A percentile compares a stretch with the other conserved stretches of the same genome.
Evolutionary conservation across 2,329 filamentous ascomycete species (phyloP).

Genomic region (Trichoderma arundinaceum): DNA sequence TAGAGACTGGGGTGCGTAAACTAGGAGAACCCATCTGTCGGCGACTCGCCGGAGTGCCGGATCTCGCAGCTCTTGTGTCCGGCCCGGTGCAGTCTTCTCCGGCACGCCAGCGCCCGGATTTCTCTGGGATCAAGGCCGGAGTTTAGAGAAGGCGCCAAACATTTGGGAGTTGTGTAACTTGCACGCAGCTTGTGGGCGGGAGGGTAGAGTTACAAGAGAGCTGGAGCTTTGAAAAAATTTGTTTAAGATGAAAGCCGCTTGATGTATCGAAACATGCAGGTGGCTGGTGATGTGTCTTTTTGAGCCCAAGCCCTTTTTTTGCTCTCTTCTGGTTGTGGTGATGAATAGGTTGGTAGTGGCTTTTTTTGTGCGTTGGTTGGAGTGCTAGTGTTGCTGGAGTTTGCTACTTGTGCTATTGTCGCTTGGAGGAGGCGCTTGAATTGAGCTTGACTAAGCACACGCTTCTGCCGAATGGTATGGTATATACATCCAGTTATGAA

Average conservation of each 20-base stretch:
- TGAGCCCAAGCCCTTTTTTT: too few relatives aligned
- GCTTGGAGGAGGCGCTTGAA: background rate
- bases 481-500: too few relatives aligned
- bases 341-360: background rate
- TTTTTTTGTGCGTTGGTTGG: background rate
- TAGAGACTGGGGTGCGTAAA: constrained; percentile 12
- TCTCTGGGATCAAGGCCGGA: background rate
- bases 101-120: constrained; percentile 3
- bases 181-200: too few relatives aligned
- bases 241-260: too few relatives aligned
- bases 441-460: background rate
- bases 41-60: constrained; percentile 10
- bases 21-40: constrained; percentile 3
- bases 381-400: background rate
- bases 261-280: too few relatives aligned
- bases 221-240: too few relatives aligned
- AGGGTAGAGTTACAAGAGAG: too few relatives aligned
- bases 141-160: background rate
- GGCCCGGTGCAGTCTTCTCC: constrained; percentile 8
- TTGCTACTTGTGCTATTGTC: background rate
- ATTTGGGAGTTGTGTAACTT: too few relatives aligned
- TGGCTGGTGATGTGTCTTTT: too few relatives aligned
- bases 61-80: constrained; percentile 7
- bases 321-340: background rate
- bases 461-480: too few relatives aligned